phyloP scores from a whole-genome alignment of 345 rosid species.

The Hibiscus trionum region DNA sequence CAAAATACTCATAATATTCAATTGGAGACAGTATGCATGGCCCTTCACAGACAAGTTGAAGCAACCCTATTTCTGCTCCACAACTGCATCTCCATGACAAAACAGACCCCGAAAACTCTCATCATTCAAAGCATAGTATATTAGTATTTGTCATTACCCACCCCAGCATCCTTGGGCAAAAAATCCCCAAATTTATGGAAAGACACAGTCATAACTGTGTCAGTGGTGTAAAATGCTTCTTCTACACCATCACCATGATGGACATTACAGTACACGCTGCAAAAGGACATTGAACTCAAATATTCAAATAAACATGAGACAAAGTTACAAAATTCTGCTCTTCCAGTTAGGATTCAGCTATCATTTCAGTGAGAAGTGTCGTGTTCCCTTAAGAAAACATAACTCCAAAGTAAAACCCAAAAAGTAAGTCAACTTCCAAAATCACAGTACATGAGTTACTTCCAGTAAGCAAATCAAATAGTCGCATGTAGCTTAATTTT shows the following conservation, averaged over 20 bases:
- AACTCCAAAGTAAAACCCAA: not conserved
- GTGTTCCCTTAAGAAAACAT: not conserved
- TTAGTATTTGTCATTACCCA: conserved; percentile 57
- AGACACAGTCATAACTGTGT: conserved; percentile 98
- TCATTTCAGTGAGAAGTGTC: not conserved
- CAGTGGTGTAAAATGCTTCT: conserved; percentile 97
- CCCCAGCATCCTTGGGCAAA: conserved; percentile 78
- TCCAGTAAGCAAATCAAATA: not conserved
- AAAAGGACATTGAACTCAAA: conserved; percentile 20
- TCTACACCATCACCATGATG: conserved; percentile 99
- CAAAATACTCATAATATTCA: conserved; percentile 92
- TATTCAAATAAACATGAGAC: conserved; percentile 3
- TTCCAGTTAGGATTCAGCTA: not conserved
- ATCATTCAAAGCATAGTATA: conserved; percentile 85
- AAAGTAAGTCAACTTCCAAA: not conserved
- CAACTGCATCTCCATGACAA: conserved; percentile 92
- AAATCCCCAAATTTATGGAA: conserved; percentile 96
- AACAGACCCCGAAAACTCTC: conserved; percentile 72
- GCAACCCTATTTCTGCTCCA: conserved; percentile 97
- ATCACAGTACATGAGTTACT: not conserved
- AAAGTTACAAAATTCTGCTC: not conserved
- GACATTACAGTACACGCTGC: conserved; percentile 91
- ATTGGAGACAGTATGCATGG: conserved; percentile 89
- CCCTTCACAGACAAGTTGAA: conserved; percentile 96
- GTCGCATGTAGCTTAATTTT: not conserved